Conservation (phyloP, 208 protist genomes). For the Wallacemonas sp. region DNA sequence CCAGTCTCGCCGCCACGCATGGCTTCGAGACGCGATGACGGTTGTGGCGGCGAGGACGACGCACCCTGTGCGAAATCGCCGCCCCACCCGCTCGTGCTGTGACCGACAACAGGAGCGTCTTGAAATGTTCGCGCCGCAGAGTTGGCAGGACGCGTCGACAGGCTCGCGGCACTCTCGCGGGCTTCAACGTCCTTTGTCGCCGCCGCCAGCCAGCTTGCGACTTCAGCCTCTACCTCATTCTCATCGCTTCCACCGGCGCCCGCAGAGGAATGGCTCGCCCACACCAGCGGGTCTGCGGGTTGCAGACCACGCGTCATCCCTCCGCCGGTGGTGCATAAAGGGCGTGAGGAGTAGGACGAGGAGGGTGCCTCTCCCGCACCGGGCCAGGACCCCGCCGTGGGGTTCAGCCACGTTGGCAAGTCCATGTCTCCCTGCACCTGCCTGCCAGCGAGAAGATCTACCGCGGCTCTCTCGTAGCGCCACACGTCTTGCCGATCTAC, state of each 20-base stretch:
- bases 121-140: no score
- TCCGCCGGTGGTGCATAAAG: no score
- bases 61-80: no score
- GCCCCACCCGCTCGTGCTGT: no score
- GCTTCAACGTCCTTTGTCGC: constrained; percentile 17
- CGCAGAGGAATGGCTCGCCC: no score
- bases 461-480: constrained; percentile 9
- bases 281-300: no score
- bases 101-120: no score
- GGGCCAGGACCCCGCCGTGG: neutral
- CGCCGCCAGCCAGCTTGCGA: constrained; percentile 21
- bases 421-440: neutral
- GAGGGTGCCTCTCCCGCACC: neutral
- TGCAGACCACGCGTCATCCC: no score
- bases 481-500: constrained; percentile 8
- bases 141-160: neutral
- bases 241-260: neutral
- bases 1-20: no score
- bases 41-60: neutral
- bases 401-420: neutral
- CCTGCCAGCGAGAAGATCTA: neutral
- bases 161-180: neutral
- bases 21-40: neutral
- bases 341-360: neutral
- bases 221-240: constrained; percentile 18